Evolutionary conservation across 1,139 yeast genomes (phyloP).

Genomic region (Sugiyamaella xylanicola): DNA sequence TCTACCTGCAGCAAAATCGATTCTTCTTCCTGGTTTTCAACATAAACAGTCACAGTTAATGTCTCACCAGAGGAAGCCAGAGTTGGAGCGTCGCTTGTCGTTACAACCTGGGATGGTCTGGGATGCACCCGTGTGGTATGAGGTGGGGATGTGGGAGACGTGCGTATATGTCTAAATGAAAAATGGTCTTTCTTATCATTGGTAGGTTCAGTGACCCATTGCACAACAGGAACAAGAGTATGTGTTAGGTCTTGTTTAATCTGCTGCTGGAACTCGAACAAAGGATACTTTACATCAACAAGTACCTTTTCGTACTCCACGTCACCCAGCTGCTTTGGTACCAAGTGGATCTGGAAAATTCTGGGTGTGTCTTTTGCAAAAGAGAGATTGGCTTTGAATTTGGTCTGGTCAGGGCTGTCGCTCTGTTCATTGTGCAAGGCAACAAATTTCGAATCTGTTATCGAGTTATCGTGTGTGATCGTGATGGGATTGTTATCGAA

Average conservation of each 20-base stretch:
- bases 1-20: conserved; percentile 31
- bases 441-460: conserved; percentile 6
- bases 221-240: conserved; percentile 2
- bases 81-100: conserved; percentile 28
- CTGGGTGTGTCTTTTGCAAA: conserved; percentile 30
- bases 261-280: conserved; percentile 14
- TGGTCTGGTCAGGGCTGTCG: background rate
- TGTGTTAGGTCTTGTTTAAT: conserved; percentile 10
- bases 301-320: conserved; percentile 15
- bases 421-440: conserved; percentile 15
- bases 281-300: conserved; percentile 18
- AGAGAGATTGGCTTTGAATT: conserved; percentile 30
- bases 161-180: conserved; percentile 13
- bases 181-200: background rate
- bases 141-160: conserved; percentile 5
- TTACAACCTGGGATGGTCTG: conserved; percentile 36
- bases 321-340: conserved; percentile 34
- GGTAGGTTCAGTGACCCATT: conserved; percentile 13
- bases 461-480: conserved; percentile 27
- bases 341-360: conserved; percentile 35
- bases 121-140: conserved; percentile 32
- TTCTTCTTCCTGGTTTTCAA: conserved; percentile 39
- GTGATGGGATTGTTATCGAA: conserved; percentile 25
- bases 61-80: conserved; percentile 39
- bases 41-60: conserved; percentile 26